A percentile compares a stretch with the other conserved stretches of the same genome.
Conservation (phyloP, 768 basidiomycete species). For the Collybia sp. region DNA sequence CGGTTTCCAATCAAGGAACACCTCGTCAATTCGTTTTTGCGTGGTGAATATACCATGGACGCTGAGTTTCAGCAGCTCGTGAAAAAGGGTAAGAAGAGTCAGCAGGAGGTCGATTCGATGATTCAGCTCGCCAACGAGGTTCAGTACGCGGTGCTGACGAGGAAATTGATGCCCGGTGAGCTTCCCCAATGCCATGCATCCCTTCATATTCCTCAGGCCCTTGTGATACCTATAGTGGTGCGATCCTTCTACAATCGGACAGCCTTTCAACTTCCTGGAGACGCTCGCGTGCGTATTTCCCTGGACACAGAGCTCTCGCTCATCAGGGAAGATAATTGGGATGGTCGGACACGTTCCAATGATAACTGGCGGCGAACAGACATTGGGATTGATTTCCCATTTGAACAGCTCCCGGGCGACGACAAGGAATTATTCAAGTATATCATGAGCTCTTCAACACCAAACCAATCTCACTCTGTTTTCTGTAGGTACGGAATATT, state of each 20-base stretch:
- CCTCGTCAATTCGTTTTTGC: conserved; percentile 85
- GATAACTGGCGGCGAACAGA: conserved; percentile 95
- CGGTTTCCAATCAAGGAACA: conserved; percentile 95
- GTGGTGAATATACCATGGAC: conserved; percentile 90
- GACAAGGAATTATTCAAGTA: conserved; percentile 94
- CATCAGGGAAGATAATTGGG: conserved; percentile 97
- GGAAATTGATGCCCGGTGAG: conserved; percentile 79
- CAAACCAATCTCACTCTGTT: not conserved
- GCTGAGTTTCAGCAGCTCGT: conserved; percentile 85
- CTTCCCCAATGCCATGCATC: conserved; percentile 1
- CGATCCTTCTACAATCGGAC: conserved; percentile 98
- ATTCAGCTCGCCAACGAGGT: conserved; percentile 97
- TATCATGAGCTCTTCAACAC: conserved; percentile 10
- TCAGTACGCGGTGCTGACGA: conserved; percentile 83
- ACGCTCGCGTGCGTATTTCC: conserved; percentile 97
- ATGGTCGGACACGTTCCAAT: conserved; percentile 68
- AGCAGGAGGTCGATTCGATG: conserved; percentile 89
- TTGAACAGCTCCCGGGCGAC: conserved; percentile 63
- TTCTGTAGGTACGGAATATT: conserved; percentile 76
- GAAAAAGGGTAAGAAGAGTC: conserved; percentile 88
- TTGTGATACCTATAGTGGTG: conserved; percentile 55
- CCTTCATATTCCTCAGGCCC: not conserved
- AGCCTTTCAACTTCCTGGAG: conserved; percentile 97
- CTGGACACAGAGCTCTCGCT: conserved; percentile 95
- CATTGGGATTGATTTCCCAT: conserved; percentile 90